A percentile compares a stretch with the other conserved stretches of the same genome.
phyloP scores from a whole-genome alignment of 352 stramenopile species.

The Thraustochytrium sp. region DNA sequence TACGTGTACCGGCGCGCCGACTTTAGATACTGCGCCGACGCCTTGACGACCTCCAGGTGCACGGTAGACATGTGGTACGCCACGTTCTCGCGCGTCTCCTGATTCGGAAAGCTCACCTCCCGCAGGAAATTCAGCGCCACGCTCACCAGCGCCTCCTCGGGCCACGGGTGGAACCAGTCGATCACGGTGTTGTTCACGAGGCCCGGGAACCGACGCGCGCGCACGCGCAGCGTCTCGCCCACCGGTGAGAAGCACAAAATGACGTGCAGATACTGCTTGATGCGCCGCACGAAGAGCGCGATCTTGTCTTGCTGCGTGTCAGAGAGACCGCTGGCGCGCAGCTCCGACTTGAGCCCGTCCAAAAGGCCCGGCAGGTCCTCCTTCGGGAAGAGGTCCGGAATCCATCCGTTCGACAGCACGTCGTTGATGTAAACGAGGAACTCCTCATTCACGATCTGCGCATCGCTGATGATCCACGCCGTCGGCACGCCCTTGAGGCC shows the following conservation, averaged over 20 bases:
- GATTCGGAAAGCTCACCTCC: slow-evolving; percentile 81
- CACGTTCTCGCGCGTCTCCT: slow-evolving; percentile 74
- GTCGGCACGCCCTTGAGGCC: slow-evolving; percentile 84
- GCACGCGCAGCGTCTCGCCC: slow-evolving; percentile 88
- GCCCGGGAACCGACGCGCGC: slow-evolving; percentile 88
- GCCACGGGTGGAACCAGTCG: slow-evolving; percentile 97
- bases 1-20: slow-evolving; percentile 95
- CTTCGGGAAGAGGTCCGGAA: slow-evolving; percentile 92
- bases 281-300: slow-evolving; percentile 89
- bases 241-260: slow-evolving; percentile 95
- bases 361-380: slow-evolving; percentile 90
- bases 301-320: slow-evolving; percentile 87
- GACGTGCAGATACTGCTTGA: slow-evolving; percentile 88
- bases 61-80: slow-evolving; percentile 95
- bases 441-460: slow-evolving; percentile 94
- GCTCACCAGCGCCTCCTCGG: slow-evolving; percentile 87
- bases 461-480: slow-evolving; percentile 96
- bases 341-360: slow-evolving; percentile 80
- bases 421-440: slow-evolving; percentile 99
- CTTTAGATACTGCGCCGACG: slow-evolving; percentile 88
- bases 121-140: slow-evolving; percentile 90
- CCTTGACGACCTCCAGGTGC: slow-evolving; percentile 91
- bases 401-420: slow-evolving; percentile 90
- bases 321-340: slow-evolving; percentile 77
- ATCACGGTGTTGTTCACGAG: slow-evolving; percentile 95